These are phyloP conservation scores for Saprolegnia parasitica DNA, from an alignment of 352 stramenopile species.

Conservation along the genomic window DNA sequence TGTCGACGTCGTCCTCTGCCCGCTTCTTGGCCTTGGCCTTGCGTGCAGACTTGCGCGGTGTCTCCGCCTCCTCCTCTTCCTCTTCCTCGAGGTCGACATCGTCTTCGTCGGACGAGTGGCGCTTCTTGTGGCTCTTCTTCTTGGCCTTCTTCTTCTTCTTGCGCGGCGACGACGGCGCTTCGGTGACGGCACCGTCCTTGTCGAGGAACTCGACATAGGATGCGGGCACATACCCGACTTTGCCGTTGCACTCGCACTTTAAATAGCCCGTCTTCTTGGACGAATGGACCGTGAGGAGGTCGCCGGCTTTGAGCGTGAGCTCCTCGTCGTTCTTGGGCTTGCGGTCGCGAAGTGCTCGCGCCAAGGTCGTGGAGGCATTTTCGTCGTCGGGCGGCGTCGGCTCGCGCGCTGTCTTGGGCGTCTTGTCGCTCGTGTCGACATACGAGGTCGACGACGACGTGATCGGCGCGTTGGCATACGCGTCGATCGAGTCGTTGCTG, in stretches of 20 bases:
- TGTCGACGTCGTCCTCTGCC: conserved; percentile 42
- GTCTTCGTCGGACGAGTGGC: conserved; percentile 31
- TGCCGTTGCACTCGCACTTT: conserved; percentile 70
- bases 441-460: conserved; percentile 36
- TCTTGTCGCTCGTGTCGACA: conserved; percentile 35
- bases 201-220: conserved; percentile 83
- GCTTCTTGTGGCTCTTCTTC: conserved; percentile 44
- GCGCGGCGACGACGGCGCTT: conserved; percentile 17
- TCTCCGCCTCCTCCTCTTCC: conserved; percentile 37
- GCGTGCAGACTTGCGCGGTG: conserved; percentile 42
- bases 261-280: conserved; percentile 75
- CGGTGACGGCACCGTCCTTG: conserved; percentile 25
- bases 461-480: conserved; percentile 66
- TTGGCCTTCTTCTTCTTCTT: conserved; percentile 48
- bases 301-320: conserved; percentile 50
- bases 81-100: conserved; percentile 30
- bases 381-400: conserved; percentile 30
- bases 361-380: conserved; percentile 33
- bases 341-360: conserved; percentile 62
- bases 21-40: conserved; percentile 55
- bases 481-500: conserved; percentile 83
- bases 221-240: conserved; percentile 70
- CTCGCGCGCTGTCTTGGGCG: conserved; percentile 31
- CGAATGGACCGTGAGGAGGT: conserved; percentile 70
- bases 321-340: conserved; percentile 75